Evolutionary conservation across 208 protist genomes (phyloP), one percentile per base, ranked within the genome.

Genomic region (Acanthamoeba royreba): DNA sequence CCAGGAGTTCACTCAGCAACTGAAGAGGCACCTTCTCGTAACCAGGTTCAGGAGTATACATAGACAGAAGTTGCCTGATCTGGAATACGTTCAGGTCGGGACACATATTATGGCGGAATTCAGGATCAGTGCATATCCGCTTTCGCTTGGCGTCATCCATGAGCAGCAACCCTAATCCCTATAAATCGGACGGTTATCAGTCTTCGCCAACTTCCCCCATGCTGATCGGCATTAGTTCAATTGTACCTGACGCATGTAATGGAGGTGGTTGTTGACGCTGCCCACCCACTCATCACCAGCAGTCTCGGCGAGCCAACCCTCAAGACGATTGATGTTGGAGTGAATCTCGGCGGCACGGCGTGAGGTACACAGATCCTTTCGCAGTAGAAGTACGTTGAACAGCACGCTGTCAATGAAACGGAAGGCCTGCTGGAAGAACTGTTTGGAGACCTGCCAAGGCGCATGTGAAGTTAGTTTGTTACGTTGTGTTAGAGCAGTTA

Each of bases 1-100:
- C 74, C 43, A 85, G 74, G 28, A 85, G 74, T 42, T 85, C 43
- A 28, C 17, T 42, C 40, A 85, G 74, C 25, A 85, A 17, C 38
- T 85, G 74, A 33, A 53, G 40, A 22, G 74, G 74, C 43, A 85
- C 46, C 46, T 85, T 85, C 74, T 85, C 74, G 43, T 85, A 42
- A 2, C 43, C 74, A 5, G 74, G 40, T 28, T 85, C 74, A 8
- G 74, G 74, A 22, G 43, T 85, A 33, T 85, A 90, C 83, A 90
- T 90, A 38, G 83, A 90, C 47, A 90, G 83, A 22, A 90, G 49
- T 49, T 90, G 83, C 1, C 52, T 2, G 46, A 90, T 90, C 46
- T 90, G 83, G 35, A 90, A 47, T 28, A 55, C 52, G 53, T 90
- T 90, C 33, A 90, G 53, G 49, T 69, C 43, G 52, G 83, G 83